These are phyloP conservation scores for Neurospora sp. DNA, from an alignment of 495 filamentous ascomycete species.

Conservation along the genomic window DNA sequence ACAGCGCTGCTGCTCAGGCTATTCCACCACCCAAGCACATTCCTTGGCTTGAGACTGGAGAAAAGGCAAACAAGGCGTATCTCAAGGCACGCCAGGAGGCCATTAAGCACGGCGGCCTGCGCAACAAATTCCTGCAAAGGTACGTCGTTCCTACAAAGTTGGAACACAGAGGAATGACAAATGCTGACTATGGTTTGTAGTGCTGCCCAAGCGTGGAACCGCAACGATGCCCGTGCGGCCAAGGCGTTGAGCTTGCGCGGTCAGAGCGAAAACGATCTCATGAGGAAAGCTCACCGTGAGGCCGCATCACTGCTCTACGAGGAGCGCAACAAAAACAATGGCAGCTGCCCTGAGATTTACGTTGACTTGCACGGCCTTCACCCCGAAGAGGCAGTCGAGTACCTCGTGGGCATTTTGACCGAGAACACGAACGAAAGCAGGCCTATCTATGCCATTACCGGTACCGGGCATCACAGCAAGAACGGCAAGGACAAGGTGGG, in stretches of 20 bases:
- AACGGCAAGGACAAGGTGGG: slow-evolving; percentile 98
- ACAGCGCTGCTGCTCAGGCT: slow-evolving; percentile 66
- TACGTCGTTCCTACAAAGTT: slow-evolving; percentile 22
- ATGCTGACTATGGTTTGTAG: slow-evolving; percentile 35
- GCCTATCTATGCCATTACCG: slow-evolving; percentile 92
- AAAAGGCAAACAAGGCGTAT: slow-evolving; percentile 81
- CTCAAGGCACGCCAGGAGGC: slow-evolving; percentile 89
- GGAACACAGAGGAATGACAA: neutral
- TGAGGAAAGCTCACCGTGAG: slow-evolving; percentile 94
- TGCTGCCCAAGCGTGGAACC: slow-evolving; percentile 99
- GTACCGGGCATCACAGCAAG: slow-evolving; percentile 95
- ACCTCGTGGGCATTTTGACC: slow-evolving; percentile 75
- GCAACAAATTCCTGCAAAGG: slow-evolving; percentile 97
- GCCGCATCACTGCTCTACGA: slow-evolving; percentile 88
- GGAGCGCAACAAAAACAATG: slow-evolving; percentile 73
- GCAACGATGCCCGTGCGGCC: slow-evolving; percentile 91
- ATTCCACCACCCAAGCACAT: slow-evolving; percentile 86
- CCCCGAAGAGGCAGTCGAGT: slow-evolving; percentile 93
- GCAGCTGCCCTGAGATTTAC: slow-evolving; percentile 62
- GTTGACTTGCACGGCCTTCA: slow-evolving; percentile 94
- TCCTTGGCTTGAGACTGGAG: slow-evolving; percentile 95
- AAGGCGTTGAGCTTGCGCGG: slow-evolving; percentile 90
- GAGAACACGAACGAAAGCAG: slow-evolving; percentile 63
- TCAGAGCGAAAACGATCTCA: slow-evolving; percentile 91
- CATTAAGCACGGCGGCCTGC: slow-evolving; percentile 87